phyloP scores from a whole-genome alignment of 2,329 filamentous ascomycete genomes.

The Trichoderma aggressivum region DNA sequence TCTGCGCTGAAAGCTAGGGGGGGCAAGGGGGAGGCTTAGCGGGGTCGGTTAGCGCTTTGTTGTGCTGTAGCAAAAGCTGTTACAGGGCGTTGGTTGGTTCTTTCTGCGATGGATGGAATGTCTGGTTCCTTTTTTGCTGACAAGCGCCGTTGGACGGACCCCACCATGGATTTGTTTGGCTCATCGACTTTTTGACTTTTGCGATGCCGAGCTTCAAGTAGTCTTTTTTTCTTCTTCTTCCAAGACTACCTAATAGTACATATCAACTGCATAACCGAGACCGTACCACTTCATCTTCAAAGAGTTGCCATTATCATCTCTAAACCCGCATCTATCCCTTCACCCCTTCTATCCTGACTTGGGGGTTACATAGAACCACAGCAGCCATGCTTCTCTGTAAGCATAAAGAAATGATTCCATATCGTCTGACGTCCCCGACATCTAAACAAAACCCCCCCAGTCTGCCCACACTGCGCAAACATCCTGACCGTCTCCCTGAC shows the following conservation, averaged over 20 bases:
- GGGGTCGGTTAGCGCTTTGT: slow-evolving; percentile 6
- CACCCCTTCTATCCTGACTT: neutral
- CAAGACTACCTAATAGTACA: neutral
- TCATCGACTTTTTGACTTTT: slow-evolving; percentile 4
- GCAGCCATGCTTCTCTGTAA: slow-evolving; percentile 64
- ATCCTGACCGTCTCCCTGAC: slow-evolving; percentile 70
- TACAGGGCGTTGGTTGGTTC: neutral
- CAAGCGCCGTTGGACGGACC: neutral
- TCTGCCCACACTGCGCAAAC: slow-evolving; percentile 82
- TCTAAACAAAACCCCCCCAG: slow-evolving; percentile 38
- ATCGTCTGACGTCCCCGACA: neutral
- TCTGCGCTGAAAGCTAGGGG: neutral
- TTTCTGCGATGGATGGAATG: too few relatives aligned
- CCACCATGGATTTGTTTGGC: slow-evolving; percentile 3
- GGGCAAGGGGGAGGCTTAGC: slow-evolving; percentile 1
- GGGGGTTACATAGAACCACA: neutral
- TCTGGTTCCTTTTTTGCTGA: neutral
- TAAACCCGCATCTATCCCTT: neutral
- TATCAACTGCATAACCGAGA: neutral
- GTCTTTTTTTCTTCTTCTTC: neutral
- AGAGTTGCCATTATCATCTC: neutral
- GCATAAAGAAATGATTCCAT: slow-evolving; percentile 17
- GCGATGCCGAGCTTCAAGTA: neutral
- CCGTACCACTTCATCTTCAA: neutral
- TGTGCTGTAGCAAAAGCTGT: neutral